Evolutionary conservation across 1,284 basidiomycete species (phyloP).

Genomic region (Ceratobasidium sp.): DNA sequence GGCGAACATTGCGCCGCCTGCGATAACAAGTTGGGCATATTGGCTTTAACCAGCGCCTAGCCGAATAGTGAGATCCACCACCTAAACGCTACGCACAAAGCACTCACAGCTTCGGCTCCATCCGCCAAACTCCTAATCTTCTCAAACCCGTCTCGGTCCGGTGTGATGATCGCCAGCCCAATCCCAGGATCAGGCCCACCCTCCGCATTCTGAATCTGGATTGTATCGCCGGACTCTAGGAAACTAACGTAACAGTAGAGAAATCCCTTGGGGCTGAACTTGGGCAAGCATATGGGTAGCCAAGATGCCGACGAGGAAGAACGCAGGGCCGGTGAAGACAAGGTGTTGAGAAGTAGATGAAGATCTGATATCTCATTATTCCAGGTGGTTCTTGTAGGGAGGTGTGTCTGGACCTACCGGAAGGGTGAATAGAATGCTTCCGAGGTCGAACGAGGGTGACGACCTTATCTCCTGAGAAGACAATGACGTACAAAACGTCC

Average conservation of each 20-base stretch:
- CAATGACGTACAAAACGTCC: conserved; percentile 91
- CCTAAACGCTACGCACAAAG: neutral
- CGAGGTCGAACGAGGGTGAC: conserved; percentile 89
- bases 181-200: conserved; percentile 47
- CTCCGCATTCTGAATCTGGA: neutral
- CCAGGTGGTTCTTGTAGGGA: neutral
- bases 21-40: conserved; percentile 49
- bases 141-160: conserved; percentile 59
- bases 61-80: neutral
- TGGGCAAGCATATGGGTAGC: conserved; percentile 95
- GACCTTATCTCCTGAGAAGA: conserved; percentile 82
- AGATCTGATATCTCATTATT: conserved; percentile 65
- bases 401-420: conserved; percentile 63
- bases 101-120: conserved; percentile 21
- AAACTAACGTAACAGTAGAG: conserved; percentile 93
- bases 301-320: conserved; percentile 83
- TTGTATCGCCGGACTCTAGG: conserved; percentile 54
- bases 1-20: conserved; percentile 55
- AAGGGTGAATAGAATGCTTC: conserved; percentile 95
- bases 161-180: conserved; percentile 59
- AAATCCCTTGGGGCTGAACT: conserved; percentile 91
- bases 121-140: conserved; percentile 71
- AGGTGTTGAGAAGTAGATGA: conserved; percentile 86
- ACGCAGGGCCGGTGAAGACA: conserved; percentile 68
- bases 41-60: conserved; percentile 25